Conservation (phyloP, 352 stramenopile species). For the Phytophthora chlamydospora region DNA sequence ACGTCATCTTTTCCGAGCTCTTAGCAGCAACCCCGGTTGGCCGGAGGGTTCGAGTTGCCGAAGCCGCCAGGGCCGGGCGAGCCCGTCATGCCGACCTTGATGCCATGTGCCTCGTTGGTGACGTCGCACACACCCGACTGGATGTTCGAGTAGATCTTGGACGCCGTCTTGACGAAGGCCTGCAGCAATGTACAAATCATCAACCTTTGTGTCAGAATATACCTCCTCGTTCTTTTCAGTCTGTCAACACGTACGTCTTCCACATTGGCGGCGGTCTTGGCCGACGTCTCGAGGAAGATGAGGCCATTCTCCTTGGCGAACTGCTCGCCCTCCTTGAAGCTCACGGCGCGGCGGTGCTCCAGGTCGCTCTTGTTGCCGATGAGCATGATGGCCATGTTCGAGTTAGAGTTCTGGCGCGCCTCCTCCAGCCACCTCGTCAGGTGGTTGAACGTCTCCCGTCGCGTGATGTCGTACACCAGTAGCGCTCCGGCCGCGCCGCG, state of each 20-base stretch:
- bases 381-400: constrained; percentile 99
- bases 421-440: constrained; percentile 98
- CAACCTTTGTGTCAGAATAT: not conserved
- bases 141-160: constrained; percentile 97
- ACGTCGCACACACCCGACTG: constrained; percentile 94
- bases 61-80: constrained; percentile 79
- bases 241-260: constrained; percentile 90
- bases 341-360: constrained; percentile 95
- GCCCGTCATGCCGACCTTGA: constrained; percentile 90
- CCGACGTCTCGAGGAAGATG: constrained; percentile 99
- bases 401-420: constrained; percentile 97
- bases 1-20: constrained; percentile 8
- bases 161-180: constrained; percentile 96
- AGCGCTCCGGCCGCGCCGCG: constrained; percentile 96
- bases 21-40: constrained; percentile 86
- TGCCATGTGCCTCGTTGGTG: constrained; percentile 93
- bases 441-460: constrained; percentile 99
- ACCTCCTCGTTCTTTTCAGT: too few relatives aligned
- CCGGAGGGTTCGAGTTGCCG: constrained; percentile 73
- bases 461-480: constrained; percentile 99
- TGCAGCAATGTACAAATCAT: constrained; percentile 25
- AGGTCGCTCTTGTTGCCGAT: constrained; percentile 99
- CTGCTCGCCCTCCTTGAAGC: constrained; percentile 96
- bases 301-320: constrained; percentile 99
- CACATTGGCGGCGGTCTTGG: constrained; percentile 99